Evolutionary conservation across 306 rosid genomes (phyloP), one percentile per base, ranked within the genome.

Genomic region (Rubus parviflorus): DNA sequence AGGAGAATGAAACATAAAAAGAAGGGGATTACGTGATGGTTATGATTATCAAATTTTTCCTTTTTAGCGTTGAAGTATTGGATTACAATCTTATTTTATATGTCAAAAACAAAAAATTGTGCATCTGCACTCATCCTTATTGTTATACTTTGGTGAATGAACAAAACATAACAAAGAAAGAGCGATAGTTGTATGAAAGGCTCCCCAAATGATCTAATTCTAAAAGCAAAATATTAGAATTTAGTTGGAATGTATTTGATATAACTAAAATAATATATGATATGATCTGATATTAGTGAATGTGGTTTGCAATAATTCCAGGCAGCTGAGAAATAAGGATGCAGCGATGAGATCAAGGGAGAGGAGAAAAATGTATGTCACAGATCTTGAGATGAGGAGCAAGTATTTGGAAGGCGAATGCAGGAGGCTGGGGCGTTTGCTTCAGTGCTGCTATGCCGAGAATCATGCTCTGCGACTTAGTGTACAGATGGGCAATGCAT

Each of bases 321-420:
- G 98, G 97, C 91, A 88, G 81, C 65, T 90, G 88, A 92, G 97
- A 83, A 94, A 94, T 76, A 89, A 96, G 86, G 97, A 90, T 76
- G 90, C 98, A n/a, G 98, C 98, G 7, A 82, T 90, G 79, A 89
- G 68, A 83, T 94, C 97, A 0, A 86, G 98, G 80, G 97, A 94
- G 83, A 91, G 98, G 93, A 94, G 85, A 85, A 94, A 88, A 85
- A 45, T 61, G 82, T 83, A 90, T 80, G 88, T 94, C 72, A 90
- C 51, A 77, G 80, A 92, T 82, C 89, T 94, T 57, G 97, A 94
- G 93, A 70, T 83, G 76, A 94, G 92, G 80, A 90, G 89, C 81
- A 90, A 85, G 83, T 94, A 85, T 81, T 84, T 83, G 35, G 98
- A 94, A 87, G 98, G 89, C 65, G 98, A 94, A 85, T 90, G 94